Percentiles rank a stretch among this genome's conserved stretches.
These are phyloP conservation scores for Pseudoscleropodium purum DNA, from an alignment of 225 moss, liverwort and hornwort species.

Conservation along the genomic window DNA sequence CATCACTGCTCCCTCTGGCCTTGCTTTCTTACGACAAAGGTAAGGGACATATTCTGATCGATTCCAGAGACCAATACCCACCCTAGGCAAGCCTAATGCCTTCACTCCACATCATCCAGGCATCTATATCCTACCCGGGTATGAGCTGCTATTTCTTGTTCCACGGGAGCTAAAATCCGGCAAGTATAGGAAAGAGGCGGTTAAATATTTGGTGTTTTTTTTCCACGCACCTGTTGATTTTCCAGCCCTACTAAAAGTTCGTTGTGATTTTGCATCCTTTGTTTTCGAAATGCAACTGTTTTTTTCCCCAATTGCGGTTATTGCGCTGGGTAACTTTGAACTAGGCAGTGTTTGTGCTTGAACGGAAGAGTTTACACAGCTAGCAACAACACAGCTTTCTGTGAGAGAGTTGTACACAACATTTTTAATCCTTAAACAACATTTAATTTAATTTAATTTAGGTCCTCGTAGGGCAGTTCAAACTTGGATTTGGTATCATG, in stretches of 20 bases:
- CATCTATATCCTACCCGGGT: accelerated
- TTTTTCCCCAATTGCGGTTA: too few relatives aligned
- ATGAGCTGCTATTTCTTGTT: background rate
- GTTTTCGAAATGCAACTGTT: too few relatives aligned
- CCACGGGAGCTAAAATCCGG: accelerated
- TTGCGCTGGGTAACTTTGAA: too few relatives aligned
- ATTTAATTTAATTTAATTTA: background rate
- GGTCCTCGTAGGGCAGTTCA: background rate
- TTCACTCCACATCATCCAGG: background rate
- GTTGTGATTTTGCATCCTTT: too few relatives aligned
- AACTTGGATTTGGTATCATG: background rate
- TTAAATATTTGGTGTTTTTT: background rate
- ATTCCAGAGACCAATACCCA: background rate
- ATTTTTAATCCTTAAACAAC: background rate
- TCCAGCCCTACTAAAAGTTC: background rate
- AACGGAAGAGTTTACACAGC: background rate
- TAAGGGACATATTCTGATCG: background rate
- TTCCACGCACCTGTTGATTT: background rate
- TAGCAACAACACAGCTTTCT: too few relatives aligned
- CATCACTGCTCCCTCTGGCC: background rate
- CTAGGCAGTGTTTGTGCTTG: accelerated
- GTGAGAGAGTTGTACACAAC: too few relatives aligned
- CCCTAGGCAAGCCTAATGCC: background rate
- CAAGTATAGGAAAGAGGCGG: background rate
- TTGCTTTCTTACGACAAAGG: background rate